Evolutionary conservation across 805 yeast genomes (phyloP).

Genomic region (Candida yuanshanica): DNA sequence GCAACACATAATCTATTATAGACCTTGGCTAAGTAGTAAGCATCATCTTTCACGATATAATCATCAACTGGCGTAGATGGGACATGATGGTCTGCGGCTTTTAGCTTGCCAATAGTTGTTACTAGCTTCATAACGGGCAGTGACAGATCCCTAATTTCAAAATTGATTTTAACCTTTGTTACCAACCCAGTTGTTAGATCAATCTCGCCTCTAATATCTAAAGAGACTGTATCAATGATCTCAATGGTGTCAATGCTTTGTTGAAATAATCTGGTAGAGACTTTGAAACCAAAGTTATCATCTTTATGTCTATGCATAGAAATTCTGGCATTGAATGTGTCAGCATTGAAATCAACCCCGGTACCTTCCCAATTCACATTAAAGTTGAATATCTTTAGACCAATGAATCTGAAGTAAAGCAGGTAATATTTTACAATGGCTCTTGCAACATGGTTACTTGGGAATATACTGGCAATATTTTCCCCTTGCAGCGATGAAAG

Average conservation of each 20-base stretch:
- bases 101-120: conserved; percentile 4
- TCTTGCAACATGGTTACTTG: conserved; percentile 5
- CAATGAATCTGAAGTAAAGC: conserved; percentile 21
- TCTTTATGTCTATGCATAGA: conserved; percentile 8
- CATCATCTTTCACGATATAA: conserved; percentile 5
- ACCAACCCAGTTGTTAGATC: conserved; percentile 16
- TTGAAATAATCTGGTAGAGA: conserved; percentile 14
- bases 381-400: conserved; percentile 14
- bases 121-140: conserved; percentile 13
- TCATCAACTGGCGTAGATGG: background rate
- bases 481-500: conserved; percentile 10
- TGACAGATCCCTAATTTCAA: conserved; percentile 15
- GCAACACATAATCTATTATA: conserved; percentile 7
- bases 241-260: conserved; percentile 15
- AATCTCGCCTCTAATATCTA: conserved; percentile 14
- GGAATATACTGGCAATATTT: conserved; percentile 13
- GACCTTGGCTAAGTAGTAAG: conserved; percentile 8
- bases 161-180: conserved; percentile 11
- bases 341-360: conserved; percentile 10
- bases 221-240: conserved; percentile 14
- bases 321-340: conserved; percentile 10
- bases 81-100: background rate
- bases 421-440: conserved; percentile 12
- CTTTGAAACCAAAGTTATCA: conserved; percentile 4
- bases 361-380: conserved; percentile 10